Percentiles rank a stretch among this genome's conserved stretches.
Conservation (phyloP, 495 filamentous ascomycete species). For the Choiromyces venosus region DNA sequence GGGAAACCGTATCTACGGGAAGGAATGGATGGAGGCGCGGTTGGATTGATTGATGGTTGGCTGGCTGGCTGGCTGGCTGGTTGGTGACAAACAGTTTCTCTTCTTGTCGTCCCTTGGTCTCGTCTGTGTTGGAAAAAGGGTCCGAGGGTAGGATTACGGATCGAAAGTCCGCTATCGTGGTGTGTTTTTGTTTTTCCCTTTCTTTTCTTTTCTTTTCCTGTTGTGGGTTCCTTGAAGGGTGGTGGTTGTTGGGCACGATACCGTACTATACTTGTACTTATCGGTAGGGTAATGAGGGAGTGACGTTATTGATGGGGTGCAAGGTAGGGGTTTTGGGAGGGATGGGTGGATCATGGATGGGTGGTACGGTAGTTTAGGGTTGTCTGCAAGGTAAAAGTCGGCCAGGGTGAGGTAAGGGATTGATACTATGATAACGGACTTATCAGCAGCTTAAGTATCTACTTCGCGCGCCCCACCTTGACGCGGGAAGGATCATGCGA, state of each 20-base stretch:
- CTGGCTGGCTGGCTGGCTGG: too few species aligned
- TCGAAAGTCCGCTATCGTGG: not conserved
- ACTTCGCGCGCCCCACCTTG: too few species aligned
- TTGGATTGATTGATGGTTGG: too few species aligned
- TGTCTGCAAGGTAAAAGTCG: not conserved
- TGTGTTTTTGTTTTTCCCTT: not conserved
- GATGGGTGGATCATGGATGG: not conserved
- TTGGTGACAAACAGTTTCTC: too few species aligned
- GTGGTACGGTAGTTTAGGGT: not conserved
- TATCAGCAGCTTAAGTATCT: too few species aligned
- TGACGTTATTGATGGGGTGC: not conserved
- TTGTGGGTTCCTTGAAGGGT: not conserved
- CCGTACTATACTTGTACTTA: too few species aligned
- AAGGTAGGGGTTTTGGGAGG: not conserved
- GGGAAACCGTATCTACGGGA: not conserved
- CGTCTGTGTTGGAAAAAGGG: not conserved
- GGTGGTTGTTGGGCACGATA: too few species aligned
- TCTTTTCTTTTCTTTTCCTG: not conserved
- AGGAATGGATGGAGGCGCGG: not conserved
- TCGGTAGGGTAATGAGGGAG: not conserved
- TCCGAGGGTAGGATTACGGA: not conserved
- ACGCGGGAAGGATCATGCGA: too few species aligned
- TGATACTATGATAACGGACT: not conserved
- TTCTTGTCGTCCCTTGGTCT: not conserved
- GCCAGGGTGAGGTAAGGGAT: not conserved